Base-by-base conservation (phyloP, 345 rosid genomes). In the Draba incana region DNA sequence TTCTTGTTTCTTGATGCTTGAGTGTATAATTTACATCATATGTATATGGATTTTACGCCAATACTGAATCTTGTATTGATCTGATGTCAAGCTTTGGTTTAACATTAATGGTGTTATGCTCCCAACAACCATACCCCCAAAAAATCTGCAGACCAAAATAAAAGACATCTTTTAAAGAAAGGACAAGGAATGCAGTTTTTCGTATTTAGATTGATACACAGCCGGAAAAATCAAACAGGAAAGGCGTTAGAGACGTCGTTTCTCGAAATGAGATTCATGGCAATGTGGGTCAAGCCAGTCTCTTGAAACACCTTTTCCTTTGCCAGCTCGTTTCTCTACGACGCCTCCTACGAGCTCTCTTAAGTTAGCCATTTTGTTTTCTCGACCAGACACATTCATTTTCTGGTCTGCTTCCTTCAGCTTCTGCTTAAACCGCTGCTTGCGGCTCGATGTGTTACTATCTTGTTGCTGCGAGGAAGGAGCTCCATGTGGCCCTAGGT, bases 211-310 rank as follows among this genome's bases (percentile, higher is more conserved):
- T 8, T 65, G 66, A 65, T 45, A 73, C 71, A 73, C 7, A 50
- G 16, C 64, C 24, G 24, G 8, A 4, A 28, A 41, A 31, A 12
- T 20, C n/a, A n/a, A 55, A 47, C 10, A 51, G 9, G 4, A 3
- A 48, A 5, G 30, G 25, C 3, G 12, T 47, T 59, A 74, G 4
- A 2, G 67, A 11, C 6, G 58, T 2, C 42, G 74, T 62, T 84
- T 93, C 80, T 93, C 96, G 60, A 88, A 84, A 78, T 86, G 85
- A 2, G 92, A 86, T 52, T 90, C 98, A 56, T 88, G 84, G 75
- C 97, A 93, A 81, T 93, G 98, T 8, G 96, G 92, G 53, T 90
- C 97, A 56, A 88, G 86, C 97, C 97, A 93, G 46, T 88, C 97
- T 76, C 86, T 81, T 9, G 82, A 28, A 55, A 88, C 76, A 62